A percentile compares a stretch with the other conserved stretches of the same genome.
phyloP scores from a whole-genome alignment of 2,329 filamentous ascomycete species.

The Neopestalotiopsis sp. region DNA sequence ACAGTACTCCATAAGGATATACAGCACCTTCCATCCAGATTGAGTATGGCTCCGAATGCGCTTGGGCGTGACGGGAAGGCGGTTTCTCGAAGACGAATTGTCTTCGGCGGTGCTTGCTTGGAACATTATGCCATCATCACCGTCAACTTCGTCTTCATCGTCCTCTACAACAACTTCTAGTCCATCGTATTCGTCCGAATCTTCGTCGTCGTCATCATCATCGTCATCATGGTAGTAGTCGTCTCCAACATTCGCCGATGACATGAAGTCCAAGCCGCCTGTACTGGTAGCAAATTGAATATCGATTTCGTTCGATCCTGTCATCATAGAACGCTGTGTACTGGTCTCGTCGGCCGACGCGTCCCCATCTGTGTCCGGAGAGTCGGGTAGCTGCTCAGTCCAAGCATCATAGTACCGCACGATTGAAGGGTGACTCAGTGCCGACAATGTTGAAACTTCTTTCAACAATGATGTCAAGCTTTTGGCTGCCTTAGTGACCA shows the following conservation, averaged over 20 bases:
- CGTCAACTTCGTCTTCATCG: slow-evolving; percentile 44
- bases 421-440: slow-evolving; percentile 84
- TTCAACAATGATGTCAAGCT: slow-evolving; percentile 83
- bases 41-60: slow-evolving; percentile 47
- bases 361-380: slow-evolving; percentile 61
- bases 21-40: slow-evolving; percentile 75
- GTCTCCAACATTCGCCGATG: slow-evolving; percentile 78
- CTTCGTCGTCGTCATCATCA: slow-evolving; percentile 43
- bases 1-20: slow-evolving; percentile 99
- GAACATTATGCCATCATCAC: slow-evolving; percentile 49
- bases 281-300: slow-evolving; percentile 74
- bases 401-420: slow-evolving; percentile 96
- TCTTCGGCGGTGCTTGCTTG: slow-evolving; percentile 20
- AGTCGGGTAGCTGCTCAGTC: slow-evolving; percentile 75
- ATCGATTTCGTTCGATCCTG: slow-evolving; percentile 46
- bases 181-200: slow-evolving; percentile 43
- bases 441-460: slow-evolving; percentile 88
- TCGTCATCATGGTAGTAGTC: slow-evolving; percentile 73
- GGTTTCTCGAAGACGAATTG: slow-evolving; percentile 28
- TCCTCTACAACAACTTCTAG: slow-evolving; percentile 44
- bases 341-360: slow-evolving; percentile 52
- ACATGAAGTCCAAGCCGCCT: slow-evolving; percentile 90
- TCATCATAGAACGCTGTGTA: slow-evolving; percentile 42
- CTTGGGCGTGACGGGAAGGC: slow-evolving; percentile 26
- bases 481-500: slow-evolving; percentile 79